These are phyloP conservation scores for Stephania japonica DNA, from an alignment of 164 flowering plant genomes.

Conservation along the genomic window DNA sequence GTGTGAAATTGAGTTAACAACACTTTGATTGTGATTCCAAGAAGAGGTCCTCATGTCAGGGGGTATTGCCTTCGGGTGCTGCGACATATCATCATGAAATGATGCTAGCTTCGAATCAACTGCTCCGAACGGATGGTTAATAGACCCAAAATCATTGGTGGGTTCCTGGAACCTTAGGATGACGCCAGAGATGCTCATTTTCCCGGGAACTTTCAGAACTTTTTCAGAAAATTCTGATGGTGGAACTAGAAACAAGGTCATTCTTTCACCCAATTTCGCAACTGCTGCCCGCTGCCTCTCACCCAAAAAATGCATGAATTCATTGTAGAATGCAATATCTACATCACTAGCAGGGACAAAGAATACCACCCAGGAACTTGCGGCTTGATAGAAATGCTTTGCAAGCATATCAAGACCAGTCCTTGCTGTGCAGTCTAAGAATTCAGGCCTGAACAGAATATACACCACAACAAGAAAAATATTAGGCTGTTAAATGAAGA, in stretches of 20 bases:
- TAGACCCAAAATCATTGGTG: slow-evolving; percentile 38
- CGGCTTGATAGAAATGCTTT: slow-evolving; percentile 88
- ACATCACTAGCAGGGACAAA: slow-evolving; percentile 82
- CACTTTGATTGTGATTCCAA: slow-evolving; percentile 14
- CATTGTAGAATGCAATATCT: slow-evolving; percentile 76
- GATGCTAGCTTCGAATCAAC: slow-evolving; percentile 31
- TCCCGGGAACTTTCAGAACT: slow-evolving; percentile 90
- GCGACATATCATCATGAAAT: slow-evolving; percentile 32
- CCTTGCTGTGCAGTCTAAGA: slow-evolving; percentile 87
- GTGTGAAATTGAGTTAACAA: slow-evolving; percentile 22
- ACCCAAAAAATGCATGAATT: slow-evolving; percentile 80
- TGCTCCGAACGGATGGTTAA: slow-evolving; percentile 31
- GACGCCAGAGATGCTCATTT: slow-evolving; percentile 87
- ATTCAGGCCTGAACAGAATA: slow-evolving; percentile 61
- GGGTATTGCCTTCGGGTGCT: slow-evolving; percentile 23
- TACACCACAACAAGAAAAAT: background rate
- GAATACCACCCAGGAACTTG: slow-evolving; percentile 76
- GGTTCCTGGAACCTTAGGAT: slow-evolving; percentile 59
- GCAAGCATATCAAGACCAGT: slow-evolving; percentile 94
- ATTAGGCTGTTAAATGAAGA: background rate
- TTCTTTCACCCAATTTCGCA: slow-evolving; percentile 77
- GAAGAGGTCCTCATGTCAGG: slow-evolving; percentile 23
- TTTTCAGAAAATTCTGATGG: slow-evolving; percentile 94
- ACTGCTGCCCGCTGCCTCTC: slow-evolving; percentile 95
- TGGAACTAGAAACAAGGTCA: slow-evolving; percentile 87